A percentile compares a stretch with the other conserved stretches of the same genome.
These are phyloP conservation scores for Penicillium crustosum DNA, from an alignment of 2,329 filamentous ascomycete species.

Conservation along the genomic window DNA sequence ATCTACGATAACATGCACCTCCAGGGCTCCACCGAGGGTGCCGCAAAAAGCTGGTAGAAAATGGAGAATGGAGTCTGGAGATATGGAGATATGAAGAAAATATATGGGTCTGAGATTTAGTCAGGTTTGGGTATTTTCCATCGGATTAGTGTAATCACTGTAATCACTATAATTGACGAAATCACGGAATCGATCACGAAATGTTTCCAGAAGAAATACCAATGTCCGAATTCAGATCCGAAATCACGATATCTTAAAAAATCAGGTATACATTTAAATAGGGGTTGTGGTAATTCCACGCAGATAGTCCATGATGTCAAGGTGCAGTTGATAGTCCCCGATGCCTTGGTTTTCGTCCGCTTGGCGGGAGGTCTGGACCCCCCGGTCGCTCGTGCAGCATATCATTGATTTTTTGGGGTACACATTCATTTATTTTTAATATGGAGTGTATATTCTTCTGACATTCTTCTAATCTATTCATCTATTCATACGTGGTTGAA, in stretches of 20 bases:
- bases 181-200: not conserved
- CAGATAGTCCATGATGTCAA: conserved; percentile 23
- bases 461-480: not conserved
- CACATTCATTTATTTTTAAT: too few species aligned
- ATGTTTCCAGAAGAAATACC: not conserved
- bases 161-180: too few species aligned
- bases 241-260: conserved; percentile 4
- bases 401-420: not conserved
- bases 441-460: not conserved
- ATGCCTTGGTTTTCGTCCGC: conserved; percentile 23
- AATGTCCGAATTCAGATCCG: conserved; percentile 4
- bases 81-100: not conserved
- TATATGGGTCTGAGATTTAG: not conserved
- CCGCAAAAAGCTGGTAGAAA: conserved; percentile 20
- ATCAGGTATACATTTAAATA: too few species aligned
- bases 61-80: conserved; percentile 6
- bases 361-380: conserved; percentile 24
- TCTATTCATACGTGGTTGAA: not conserved
- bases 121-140: not conserved
- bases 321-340: conserved; percentile 19
- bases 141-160: not conserved
- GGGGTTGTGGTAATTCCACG: conserved; percentile 17
- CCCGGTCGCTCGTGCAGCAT: conserved; percentile 19
- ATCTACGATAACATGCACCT: conserved; percentile 8
- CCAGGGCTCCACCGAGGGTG: conserved; percentile 17